phyloP scores from a whole-genome alignment of 2,329 filamentous ascomycete species.

The Purpureocillium takamizusanense region DNA sequence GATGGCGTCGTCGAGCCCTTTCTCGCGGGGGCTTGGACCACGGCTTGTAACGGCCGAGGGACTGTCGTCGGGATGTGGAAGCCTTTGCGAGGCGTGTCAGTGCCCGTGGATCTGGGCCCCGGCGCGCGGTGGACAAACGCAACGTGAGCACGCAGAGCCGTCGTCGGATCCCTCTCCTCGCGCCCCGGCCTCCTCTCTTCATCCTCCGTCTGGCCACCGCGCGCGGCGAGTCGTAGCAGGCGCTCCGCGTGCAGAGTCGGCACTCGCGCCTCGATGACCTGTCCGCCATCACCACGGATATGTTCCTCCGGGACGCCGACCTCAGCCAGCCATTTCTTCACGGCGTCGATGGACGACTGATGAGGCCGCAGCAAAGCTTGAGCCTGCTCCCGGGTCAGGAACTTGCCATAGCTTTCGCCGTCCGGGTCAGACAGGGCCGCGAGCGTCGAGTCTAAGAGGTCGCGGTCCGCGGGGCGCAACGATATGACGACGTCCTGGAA shows the following conservation, averaged over 20 bases:
- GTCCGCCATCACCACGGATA: constrained; percentile 22
- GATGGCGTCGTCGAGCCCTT: too few relatives aligned
- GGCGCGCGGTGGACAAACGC: too few relatives aligned
- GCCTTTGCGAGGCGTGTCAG: too few relatives aligned
- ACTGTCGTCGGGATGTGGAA: too few relatives aligned
- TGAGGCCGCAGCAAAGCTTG: constrained; percentile 37
- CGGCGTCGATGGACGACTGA: constrained; percentile 24
- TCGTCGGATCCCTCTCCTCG: too few relatives aligned
- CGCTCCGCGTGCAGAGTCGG: constrained; percentile 29
- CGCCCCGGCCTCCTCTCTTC: too few relatives aligned
- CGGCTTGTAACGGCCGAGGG: too few relatives aligned
- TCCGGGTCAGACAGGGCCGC: constrained; percentile 39
- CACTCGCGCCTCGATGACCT: constrained; percentile 33
- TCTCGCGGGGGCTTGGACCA: too few relatives aligned
- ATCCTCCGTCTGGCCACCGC: too few relatives aligned
- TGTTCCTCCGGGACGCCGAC: constrained; percentile 26
- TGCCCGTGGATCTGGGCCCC: too few relatives aligned
- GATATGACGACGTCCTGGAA: too few relatives aligned
- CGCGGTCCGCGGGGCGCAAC: constrained; percentile 3
- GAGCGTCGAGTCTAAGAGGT: constrained; percentile 32
- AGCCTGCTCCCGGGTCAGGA: constrained; percentile 38
- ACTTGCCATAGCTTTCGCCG: constrained; percentile 35
- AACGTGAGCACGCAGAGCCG: too few relatives aligned
- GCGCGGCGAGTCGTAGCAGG: constrained; percentile 25
- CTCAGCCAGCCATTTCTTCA: constrained; percentile 35